Evolutionary conservation across 140 eudicot species (phyloP), one percentile per base, ranked within the genome.

Genomic region (Ambrosia hybrid): DNA sequence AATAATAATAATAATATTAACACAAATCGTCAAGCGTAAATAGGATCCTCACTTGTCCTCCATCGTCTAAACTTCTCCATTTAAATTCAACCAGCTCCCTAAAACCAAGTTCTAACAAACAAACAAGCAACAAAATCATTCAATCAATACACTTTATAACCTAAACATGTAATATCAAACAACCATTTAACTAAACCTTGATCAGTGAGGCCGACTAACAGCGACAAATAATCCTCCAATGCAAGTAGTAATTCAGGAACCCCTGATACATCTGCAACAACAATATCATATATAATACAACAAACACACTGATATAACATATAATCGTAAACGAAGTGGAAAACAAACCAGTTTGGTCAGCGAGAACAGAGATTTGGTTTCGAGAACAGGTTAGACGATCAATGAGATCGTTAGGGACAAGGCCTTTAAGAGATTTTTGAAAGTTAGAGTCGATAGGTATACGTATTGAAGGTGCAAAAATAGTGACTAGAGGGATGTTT

Each of bases 31-130:
- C 10, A 43, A 43, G 6, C 8, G 9, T 6, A 6, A 43, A 43
- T 43, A 5, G 56, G 65, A 81, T 69, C 51, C 85, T 74, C 51
- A 94, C 99, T 78, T 88, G 86, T 82, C 69, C 68, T 64, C 84
- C 89, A 68, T 86, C 90, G 48, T 80, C 95, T 6, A 88, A 53
- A 76, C 57, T 77, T 79, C 76, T 94, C 99, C 99, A 94, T 77
- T 77, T 90, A 87, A 88, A 94, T 59, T 91, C 97, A 9, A 86
- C 77, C 41, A 81, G 60, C 13, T 94, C 92, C 62, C 79, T 80
- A 59, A 80, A 78, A 48, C 95, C 90, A 57, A 70, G 71, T 66
- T 90, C 99, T 90, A 74, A 57, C 43, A 49, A 49, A 49, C 55
- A 49, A 49, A 38, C 48, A 3, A 43, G 48, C 48, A 43, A 43